phyloP scores from a whole-genome alignment of 1,284 basidiomycete species.

The Sutorius eximius region DNA sequence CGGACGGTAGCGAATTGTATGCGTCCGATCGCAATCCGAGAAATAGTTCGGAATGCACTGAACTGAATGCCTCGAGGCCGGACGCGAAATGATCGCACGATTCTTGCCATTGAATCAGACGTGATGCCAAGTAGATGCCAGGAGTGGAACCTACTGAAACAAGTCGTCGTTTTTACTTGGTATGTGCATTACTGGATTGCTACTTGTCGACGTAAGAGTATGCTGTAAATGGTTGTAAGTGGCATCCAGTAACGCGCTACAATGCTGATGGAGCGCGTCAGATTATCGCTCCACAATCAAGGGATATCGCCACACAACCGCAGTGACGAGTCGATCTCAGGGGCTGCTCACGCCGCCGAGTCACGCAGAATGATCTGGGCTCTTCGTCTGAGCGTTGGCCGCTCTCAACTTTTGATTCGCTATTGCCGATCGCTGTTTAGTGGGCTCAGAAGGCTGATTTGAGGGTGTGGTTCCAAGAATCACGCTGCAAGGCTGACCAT shows the following conservation, averaged over 20 bases:
- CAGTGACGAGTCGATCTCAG: background rate
- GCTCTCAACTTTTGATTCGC: background rate
- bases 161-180: too few relatives aligned
- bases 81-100: slow-evolving; percentile 34
- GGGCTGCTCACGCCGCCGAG: background rate
- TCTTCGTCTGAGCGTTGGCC: background rate
- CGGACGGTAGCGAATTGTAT: background rate
- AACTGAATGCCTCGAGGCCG: slow-evolving; percentile 29
- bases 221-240: too few relatives aligned
- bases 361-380: background rate
- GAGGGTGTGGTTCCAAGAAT: background rate
- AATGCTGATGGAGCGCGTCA: too few relatives aligned
- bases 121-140: background rate
- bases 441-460: background rate
- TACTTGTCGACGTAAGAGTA: too few relatives aligned
- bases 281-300: background rate
- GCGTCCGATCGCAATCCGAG: background rate
- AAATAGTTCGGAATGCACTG: background rate
- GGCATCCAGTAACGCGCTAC: too few relatives aligned
- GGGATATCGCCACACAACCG: background rate
- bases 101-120: slow-evolving; percentile 1
- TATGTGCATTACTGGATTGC: too few relatives aligned
- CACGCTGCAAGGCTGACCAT: too few relatives aligned
- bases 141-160: too few relatives aligned
- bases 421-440: background rate